Conservation (phyloP, 352 stramenopile species). For the Achlya hypogyna region DNA sequence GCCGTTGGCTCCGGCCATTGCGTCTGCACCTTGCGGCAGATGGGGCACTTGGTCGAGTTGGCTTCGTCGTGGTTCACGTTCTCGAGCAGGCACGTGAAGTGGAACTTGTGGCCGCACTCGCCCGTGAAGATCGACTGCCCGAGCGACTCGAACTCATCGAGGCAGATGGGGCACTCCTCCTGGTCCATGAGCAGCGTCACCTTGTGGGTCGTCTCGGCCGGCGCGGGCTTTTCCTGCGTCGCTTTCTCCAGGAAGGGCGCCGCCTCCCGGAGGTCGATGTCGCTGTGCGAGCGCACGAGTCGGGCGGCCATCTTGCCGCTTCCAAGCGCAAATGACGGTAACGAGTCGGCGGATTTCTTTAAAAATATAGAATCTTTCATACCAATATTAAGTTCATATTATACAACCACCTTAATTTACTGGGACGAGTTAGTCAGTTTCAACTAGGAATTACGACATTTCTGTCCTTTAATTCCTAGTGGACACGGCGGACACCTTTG, state of each 20-base stretch:
- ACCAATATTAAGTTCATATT: too few relatives aligned
- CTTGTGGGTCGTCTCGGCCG: slow-evolving; percentile 8
- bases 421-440: too few relatives aligned
- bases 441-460: too few relatives aligned
- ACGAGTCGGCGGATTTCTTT: too few relatives aligned
- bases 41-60: slow-evolving; percentile 82
- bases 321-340: too few relatives aligned
- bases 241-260: not conserved
- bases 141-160: slow-evolving; percentile 51
- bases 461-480: too few relatives aligned
- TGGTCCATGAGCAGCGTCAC: slow-evolving; percentile 18
- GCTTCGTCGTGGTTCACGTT: slow-evolving; percentile 86
- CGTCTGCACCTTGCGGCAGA: slow-evolving; percentile 75
- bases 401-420: too few relatives aligned
- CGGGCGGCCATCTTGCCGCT: not conserved
- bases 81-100: slow-evolving; percentile 79
- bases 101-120: slow-evolving; percentile 79
- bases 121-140: slow-evolving; percentile 70
- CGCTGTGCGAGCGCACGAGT: slow-evolving; percentile 13
- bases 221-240: not conserved
- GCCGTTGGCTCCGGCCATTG: slow-evolving; percentile 80
- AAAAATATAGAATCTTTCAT: too few relatives aligned
- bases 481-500: too few relatives aligned
- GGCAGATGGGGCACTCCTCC: slow-evolving; percentile 75
- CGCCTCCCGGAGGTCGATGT: slow-evolving; percentile 2